These are phyloP conservation scores for Fragilaria crotonensis DNA, from an alignment of 108 stramenopile species.

Conservation along the genomic window DNA sequence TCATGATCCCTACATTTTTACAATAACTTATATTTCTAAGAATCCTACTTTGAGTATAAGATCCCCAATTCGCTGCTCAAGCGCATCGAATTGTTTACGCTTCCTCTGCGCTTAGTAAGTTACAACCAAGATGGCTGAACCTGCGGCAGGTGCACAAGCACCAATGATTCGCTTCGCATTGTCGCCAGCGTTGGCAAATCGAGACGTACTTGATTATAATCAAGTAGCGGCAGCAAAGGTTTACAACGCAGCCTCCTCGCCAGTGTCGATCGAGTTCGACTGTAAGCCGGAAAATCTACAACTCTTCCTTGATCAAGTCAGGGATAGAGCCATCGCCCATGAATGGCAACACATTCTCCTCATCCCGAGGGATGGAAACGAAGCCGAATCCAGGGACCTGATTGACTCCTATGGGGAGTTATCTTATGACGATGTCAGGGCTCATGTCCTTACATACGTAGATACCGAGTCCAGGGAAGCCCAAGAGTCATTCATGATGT, in stretches of 20 bases:
- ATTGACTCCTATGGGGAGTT: conserved; percentile 1
- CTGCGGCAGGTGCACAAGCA: no score
- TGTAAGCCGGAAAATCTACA: neutral
- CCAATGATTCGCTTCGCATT: no score
- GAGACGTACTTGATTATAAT: neutral
- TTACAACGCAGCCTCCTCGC: neutral
- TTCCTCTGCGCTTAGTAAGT: no score
- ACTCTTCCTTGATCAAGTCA: neutral
- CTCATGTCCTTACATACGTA: conserved; percentile 5
- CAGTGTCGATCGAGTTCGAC: neutral
- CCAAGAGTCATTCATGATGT: conserved; percentile 5
- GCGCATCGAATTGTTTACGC: neutral
- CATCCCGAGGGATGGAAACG: neutral
- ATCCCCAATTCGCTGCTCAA: neutral
- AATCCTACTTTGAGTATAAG: no score
- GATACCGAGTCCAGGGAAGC: neutral
- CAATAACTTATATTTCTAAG: no score
- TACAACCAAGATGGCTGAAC: no score
- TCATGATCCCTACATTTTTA: no score
- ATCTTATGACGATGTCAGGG: neutral
- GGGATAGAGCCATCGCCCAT: neutral
- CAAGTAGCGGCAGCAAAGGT: neutral
- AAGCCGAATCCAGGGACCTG: neutral
- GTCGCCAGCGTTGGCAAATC: neutral
- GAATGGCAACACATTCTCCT: neutral